A percentile compares a stretch with the other conserved stretches of the same genome.
phyloP scores from a whole-genome alignment of 164 flowering plant species.

The Dillenia turbinata region DNA sequence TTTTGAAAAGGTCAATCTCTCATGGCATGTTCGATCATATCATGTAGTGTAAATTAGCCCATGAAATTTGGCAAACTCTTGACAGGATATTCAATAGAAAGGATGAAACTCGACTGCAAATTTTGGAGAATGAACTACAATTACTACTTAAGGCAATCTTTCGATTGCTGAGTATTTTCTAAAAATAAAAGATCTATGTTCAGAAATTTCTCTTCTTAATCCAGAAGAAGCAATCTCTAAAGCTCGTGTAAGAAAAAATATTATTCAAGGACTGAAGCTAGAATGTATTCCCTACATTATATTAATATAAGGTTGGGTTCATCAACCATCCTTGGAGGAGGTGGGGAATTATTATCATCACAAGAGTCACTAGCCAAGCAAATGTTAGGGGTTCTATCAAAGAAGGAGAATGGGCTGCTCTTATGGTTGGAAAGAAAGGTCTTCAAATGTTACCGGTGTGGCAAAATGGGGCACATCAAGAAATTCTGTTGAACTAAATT shows the following conservation, averaged over 20 bases:
- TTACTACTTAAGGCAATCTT: constrained; percentile 4
- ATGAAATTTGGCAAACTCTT: constrained; percentile 6
- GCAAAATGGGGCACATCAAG: not conserved
- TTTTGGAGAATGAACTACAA: constrained; percentile 13
- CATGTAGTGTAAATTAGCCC: constrained; percentile 2
- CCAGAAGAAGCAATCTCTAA: constrained; percentile 2
- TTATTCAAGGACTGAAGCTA: constrained; percentile 1
- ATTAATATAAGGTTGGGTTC: not conserved
- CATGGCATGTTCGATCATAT: not conserved
- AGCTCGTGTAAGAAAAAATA: constrained; percentile 2
- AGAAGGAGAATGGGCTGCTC: not conserved
- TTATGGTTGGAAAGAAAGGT: not conserved
- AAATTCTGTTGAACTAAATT: not conserved
- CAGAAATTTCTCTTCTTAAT: not conserved
- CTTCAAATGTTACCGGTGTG: constrained; percentile 4
- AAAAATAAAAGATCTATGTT: constrained; percentile 6
- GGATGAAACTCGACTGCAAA: constrained; percentile 1
- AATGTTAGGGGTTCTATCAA: constrained; percentile 2
- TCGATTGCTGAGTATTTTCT: constrained; percentile 7
- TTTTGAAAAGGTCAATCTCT: not conserved
- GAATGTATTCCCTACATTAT: too few species aligned
- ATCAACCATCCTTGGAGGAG: constrained; percentile 6
- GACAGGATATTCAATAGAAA: constrained; percentile 9
- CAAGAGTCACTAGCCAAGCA: constrained; percentile 4
- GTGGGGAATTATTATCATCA: constrained; percentile 6